Conservation (phyloP, 192 early-diverging fungal species). For the Coemansia sp. region DNA sequence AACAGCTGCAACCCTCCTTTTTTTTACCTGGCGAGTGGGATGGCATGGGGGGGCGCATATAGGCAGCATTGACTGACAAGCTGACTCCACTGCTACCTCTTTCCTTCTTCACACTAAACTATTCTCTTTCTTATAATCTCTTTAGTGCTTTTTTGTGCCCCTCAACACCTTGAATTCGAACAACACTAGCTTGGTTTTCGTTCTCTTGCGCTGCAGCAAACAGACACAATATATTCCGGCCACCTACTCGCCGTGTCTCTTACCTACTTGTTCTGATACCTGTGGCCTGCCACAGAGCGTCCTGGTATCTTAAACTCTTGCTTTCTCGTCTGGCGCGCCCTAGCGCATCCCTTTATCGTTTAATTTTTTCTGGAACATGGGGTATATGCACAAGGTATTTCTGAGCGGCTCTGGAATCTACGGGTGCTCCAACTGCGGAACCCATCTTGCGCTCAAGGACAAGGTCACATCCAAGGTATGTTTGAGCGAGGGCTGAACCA, state of each 20-base stretch:
- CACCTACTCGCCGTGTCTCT: neutral
- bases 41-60: neutral
- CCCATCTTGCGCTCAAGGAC: conserved; percentile 38
- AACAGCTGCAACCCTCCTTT: neutral
- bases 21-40: neutral
- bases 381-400: conserved; percentile 53
- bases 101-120: neutral
- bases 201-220: neutral
- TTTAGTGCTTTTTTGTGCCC: neutral
- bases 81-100: conserved; percentile 4
- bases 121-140: no score
- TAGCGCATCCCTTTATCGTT: neutral
- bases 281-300: neutral
- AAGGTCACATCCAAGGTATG: conserved; percentile 44
- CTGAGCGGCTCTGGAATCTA: conserved; percentile 37
- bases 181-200: neutral
- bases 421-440: conserved; percentile 46
- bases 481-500: neutral
- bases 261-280: neutral
- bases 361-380: conserved; percentile 20
- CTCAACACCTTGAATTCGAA: neutral
- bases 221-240: neutral
- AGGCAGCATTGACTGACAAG: neutral
- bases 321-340: neutral
- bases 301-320: neutral